phyloP scores from a whole-genome alignment of 106 monocot genomes.

The Xerophyta viscosa region DNA sequence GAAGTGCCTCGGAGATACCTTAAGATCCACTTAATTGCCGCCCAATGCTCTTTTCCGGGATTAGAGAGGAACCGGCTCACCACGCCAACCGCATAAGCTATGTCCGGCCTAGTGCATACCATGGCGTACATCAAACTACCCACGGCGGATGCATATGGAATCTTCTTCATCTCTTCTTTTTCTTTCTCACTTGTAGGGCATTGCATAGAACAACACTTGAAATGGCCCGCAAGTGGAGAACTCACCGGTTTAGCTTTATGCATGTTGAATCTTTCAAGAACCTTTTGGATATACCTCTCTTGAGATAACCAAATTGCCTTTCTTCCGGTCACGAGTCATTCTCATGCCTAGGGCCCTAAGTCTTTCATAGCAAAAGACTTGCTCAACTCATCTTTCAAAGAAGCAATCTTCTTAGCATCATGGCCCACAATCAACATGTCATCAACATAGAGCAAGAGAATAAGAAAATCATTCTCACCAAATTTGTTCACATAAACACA shows the following conservation, averaged over 20 bases:
- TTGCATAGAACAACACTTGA: too few species aligned
- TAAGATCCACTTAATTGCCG: background rate
- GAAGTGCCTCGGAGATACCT: background rate
- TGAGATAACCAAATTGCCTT: background rate
- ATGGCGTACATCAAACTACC: background rate
- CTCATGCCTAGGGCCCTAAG: background rate
- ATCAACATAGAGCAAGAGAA: background rate
- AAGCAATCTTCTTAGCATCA: background rate
- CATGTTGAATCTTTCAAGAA: background rate
- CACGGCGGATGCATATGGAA: background rate
- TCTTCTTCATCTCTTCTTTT: background rate
- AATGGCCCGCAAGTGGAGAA: background rate
- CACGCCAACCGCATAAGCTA: background rate
- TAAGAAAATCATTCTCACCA: background rate
- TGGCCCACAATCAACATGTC: slow-evolving; percentile 2
- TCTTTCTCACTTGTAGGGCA: background rate
- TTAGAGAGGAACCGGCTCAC: background rate
- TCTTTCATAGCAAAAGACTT: background rate
- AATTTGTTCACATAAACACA: slow-evolving; percentile 7
- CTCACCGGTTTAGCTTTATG: background rate
- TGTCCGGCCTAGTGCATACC: background rate
- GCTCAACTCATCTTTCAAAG: background rate
- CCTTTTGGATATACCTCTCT: background rate
- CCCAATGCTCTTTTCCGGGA: background rate
- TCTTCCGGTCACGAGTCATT: background rate